Conservation (phyloP, 306 rosid species). For the Cyclanthera cordifolia region DNA sequence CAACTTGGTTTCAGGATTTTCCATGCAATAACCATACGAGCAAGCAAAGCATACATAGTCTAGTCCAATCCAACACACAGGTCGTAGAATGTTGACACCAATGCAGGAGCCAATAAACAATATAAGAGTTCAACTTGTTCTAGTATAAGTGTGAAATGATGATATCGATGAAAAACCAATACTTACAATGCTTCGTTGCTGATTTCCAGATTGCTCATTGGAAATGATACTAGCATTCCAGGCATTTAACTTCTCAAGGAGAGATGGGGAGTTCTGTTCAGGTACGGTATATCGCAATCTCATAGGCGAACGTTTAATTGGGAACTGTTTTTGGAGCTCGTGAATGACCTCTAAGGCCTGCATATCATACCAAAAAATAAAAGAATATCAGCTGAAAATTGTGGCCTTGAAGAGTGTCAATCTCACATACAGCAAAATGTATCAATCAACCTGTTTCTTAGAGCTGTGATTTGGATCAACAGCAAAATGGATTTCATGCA, state of each 20-base stretch:
- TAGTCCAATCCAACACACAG: neutral
- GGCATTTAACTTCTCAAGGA: conserved; percentile 48
- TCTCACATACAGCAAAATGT: neutral
- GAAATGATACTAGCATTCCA: conserved; percentile 62
- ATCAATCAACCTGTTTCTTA: conserved; percentile 64
- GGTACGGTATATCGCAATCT: conserved; percentile 46
- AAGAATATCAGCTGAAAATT: neutral
- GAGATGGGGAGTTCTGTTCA: conserved; percentile 36
- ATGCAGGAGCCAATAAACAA: neutral
- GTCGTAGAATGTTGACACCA: neutral
- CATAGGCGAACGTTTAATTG: conserved; percentile 86
- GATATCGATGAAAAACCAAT: neutral
- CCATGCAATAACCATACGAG: neutral
- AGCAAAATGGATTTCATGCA: conserved; percentile 83
- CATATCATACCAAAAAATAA: conserved; percentile 14
- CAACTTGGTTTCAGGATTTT: neutral
- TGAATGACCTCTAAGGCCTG: conserved; percentile 91
- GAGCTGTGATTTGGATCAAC: conserved; percentile 69
- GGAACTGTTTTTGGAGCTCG: conserved; percentile 90
- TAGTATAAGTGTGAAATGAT: neutral
- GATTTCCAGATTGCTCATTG: conserved; percentile 57
- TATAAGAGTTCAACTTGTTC: neutral
- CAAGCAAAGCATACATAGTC: neutral
- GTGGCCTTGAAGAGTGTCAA: neutral
- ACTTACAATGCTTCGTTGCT: conserved; percentile 48